Base-by-base conservation (phyloP, 2,329 filamentous ascomycete genomes). In the Laburnicola sp. region DNA sequence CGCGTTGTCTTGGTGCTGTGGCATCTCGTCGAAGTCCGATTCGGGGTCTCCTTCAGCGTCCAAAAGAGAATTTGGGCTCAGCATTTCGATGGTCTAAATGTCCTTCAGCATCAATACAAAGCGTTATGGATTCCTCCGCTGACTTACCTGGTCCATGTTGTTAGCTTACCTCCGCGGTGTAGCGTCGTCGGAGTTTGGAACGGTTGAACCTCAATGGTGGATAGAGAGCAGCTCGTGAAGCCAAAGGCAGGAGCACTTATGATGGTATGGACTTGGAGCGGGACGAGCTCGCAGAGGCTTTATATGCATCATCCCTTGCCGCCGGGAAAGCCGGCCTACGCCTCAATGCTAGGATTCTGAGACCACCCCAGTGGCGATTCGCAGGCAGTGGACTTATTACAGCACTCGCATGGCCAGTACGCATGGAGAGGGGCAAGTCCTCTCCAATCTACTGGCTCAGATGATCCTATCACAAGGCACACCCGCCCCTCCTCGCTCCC, bases 61-160 rank as follows among this genome's bases (percentile, higher is more conserved):
- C 5, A 37, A 31, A 16, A 26, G 23, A 37, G 16, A 16, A 16
- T 16, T 16, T 16, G 16, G 16, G 16, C 16, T 16, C 16, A 16
- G 16, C 16, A 16, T 28, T 27, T 46, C 44, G 6, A 11, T 46
- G 21, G 44, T 40, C 45, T 48, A 40, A 25, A 48, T 26, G 43
- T 23, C 32, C 28, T 7, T 39, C 32, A 48, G 45, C 36, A 48
- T 40, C 36, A 7, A 40, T 23, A 48, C 45, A 31, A 48, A 48
- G 45, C 45, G 25, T 40, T 48, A 16, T 48, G 36, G 25, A 25
- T 31, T n/a, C 39, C 34, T 40, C 8, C 26, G 36, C 35, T 48
- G 25, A 31, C 36, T n/a, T 48, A 48, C 45, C 45, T 48, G 25
- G 45, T 48, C 45, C 45, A 48, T 48, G 45, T 48, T 48, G 36